Percentiles rank a stretch among this genome's conserved stretches.
These are phyloP conservation scores for Saksenaea vasiformis DNA, from an alignment of 371 early-diverging fungal genomes.

Conservation along the genomic window DNA sequence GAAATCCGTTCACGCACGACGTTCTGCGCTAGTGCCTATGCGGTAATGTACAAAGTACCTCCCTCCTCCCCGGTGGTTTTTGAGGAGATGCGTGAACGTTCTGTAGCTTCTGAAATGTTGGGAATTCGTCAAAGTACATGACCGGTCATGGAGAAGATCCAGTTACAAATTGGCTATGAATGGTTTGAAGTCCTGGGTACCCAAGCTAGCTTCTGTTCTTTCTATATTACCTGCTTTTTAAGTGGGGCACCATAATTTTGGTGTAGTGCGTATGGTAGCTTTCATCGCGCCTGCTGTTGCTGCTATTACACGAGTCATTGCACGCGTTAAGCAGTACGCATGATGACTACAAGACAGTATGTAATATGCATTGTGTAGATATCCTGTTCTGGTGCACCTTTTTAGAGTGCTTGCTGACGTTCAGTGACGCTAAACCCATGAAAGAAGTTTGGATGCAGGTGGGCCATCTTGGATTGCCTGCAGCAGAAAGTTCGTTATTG, in stretches of 20 bases:
- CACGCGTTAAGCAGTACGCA: slow-evolving; percentile 87
- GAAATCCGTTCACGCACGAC: slow-evolving; percentile 41
- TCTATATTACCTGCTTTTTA: slow-evolving; percentile 87
- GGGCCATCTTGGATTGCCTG: slow-evolving; percentile 45
- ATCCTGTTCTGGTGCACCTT: neutral
- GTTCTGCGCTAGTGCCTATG: slow-evolving; percentile 55
- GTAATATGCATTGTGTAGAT: no score
- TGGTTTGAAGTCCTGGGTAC: slow-evolving; percentile 91
- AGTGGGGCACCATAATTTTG: slow-evolving; percentile 93
- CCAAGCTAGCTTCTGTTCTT: slow-evolving; percentile 90
- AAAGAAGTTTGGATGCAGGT: neutral
- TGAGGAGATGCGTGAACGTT: slow-evolving; percentile 87
- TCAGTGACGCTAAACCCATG: neutral
- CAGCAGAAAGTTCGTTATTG: neutral
- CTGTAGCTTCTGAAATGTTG: slow-evolving; percentile 84
- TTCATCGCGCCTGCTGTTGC: slow-evolving; percentile 91
- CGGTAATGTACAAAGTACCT: slow-evolving; percentile 2
- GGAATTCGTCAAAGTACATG: slow-evolving; percentile 88
- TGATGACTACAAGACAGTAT: slow-evolving; percentile 87
- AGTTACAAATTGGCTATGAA: no score
- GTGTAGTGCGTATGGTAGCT: no score
- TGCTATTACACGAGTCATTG: slow-evolving; percentile 94
- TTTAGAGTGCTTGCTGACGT: neutral
- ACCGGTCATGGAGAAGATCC: slow-evolving; percentile 87
- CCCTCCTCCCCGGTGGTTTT: slow-evolving; percentile 65